These are phyloP conservation scores for Solanum hybrid DNA, from an alignment of 305 asterid species.

Conservation along the genomic window DNA sequence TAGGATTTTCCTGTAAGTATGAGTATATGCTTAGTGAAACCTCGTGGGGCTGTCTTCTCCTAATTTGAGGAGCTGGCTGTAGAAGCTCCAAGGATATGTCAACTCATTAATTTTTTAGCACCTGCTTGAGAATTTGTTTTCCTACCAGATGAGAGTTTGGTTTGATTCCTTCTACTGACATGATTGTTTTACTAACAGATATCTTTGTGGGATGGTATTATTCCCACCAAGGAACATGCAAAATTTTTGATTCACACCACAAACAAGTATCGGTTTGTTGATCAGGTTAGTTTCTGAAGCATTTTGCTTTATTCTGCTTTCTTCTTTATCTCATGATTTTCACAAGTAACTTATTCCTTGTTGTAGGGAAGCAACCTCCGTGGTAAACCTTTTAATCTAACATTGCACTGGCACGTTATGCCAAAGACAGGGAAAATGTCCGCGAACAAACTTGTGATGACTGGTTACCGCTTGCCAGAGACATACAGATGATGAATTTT, in stretches of 20 bases:
- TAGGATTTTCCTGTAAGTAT: not conserved
- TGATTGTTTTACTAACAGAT: slow-evolving; percentile 37
- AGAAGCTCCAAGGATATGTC: not conserved
- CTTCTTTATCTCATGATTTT: not conserved
- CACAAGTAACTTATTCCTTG: not conserved
- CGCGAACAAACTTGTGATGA: slow-evolving; percentile 76
- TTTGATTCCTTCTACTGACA: slow-evolving; percentile 4
- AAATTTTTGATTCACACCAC: slow-evolving; percentile 68
- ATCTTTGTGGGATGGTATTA: slow-evolving; percentile 88
- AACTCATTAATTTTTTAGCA: not conserved
- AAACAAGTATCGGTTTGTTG: slow-evolving; percentile 79
- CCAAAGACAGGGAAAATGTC: slow-evolving; percentile 98
- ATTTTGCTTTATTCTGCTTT: not conserved
- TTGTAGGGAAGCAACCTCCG: slow-evolving; percentile 85
- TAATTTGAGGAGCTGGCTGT: not conserved
- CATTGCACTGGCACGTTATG: slow-evolving; percentile 95
- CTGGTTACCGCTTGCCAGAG: slow-evolving; percentile 66
- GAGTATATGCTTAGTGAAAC: not conserved
- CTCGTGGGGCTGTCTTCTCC: not conserved
- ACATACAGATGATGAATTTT: slow-evolving; percentile 39
- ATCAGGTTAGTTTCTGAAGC: slow-evolving; percentile 42
- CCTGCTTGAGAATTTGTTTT: not conserved
- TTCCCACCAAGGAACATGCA: slow-evolving; percentile 72
- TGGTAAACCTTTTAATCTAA: slow-evolving; percentile 66
- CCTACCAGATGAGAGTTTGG: not conserved